Base-by-base conservation (phyloP, 805 yeast genomes). In the Candida parachauliodes region DNA sequence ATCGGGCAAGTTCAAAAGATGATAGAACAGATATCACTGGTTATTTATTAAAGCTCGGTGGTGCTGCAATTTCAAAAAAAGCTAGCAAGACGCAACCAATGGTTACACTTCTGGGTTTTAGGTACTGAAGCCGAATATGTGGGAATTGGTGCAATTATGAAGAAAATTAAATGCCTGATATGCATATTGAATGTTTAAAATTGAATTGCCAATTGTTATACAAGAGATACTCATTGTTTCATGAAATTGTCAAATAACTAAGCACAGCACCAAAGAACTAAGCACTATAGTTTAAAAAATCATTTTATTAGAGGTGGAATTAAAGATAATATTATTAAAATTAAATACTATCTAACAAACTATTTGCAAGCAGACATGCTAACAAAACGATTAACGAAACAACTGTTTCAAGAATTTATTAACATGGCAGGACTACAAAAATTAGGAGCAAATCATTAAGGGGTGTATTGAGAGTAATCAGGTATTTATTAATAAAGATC, bases 71-170 rank as follows among this genome's bases (percentile, higher is more conserved):
- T 16, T 27, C 30, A 27, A 12, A 18, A 18, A 6, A 10, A 27
- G n/a, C n/a, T n/a, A 27, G 30, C 15, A 27, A 27, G 30, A 27
- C n/a, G 11, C 30, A 15, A 27, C 30, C 30, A 27, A 27, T 27
- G 30, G 30, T 27, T 14, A 27, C 8, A 14, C 15, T 27, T 5
- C 30, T 14, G 30, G 15, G 30, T 27, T 5, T 18, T 14, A 18
- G 15, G 30, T 15, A 27, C 30, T 12, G 17, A 27, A 16, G 30
- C 30, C 7, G 30, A 27, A 27, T 27, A 27, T n/a, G 30, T 27
- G n/a, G 16, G 30, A 8, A 27, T 27, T 16, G 30, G 30, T 27
- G 32, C 15, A 28, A 11, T 15, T 28, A 21, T 16, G 8, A 27
- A 27, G 15, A 18, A 27, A 27, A 27, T 16, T 5, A 27, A 27